A percentile compares a stretch with the other conserved stretches of the same genome.
phyloP scores from a whole-genome alignment of 169 alveolate species.

The Fabrea salina region DNA sequence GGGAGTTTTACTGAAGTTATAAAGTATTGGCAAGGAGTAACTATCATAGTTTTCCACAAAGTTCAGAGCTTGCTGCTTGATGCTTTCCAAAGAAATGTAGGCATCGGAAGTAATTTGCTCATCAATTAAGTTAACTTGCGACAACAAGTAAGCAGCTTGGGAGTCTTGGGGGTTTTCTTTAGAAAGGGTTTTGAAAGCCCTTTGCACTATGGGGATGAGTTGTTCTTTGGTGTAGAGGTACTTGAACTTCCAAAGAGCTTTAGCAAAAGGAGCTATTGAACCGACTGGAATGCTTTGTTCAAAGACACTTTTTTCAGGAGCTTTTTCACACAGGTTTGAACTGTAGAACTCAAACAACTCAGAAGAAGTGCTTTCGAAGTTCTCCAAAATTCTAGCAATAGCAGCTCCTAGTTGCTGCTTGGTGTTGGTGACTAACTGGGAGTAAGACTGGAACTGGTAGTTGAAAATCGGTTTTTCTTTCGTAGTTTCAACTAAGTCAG shows the following conservation, averaged over 20 bases:
- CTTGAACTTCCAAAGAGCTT: neutral
- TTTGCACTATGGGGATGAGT: neutral
- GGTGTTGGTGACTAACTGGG: neutral
- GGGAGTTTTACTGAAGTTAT: neutral
- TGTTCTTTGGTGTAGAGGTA: neutral
- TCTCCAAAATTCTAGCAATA: neutral
- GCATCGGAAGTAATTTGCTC: neutral
- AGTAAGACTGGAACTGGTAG: neutral
- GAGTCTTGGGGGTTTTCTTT: neutral
- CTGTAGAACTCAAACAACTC: neutral
- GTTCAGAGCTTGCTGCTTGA: neutral
- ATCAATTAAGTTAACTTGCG: neutral
- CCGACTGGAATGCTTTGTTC: neutral
- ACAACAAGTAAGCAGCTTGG: neutral
- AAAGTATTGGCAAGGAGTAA: neutral
- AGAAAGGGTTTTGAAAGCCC: neutral
- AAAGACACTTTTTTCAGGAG: neutral
- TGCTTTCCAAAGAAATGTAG: neutral
- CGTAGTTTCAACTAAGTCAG: neutral
- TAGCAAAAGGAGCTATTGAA: neutral
- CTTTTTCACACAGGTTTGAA: neutral
- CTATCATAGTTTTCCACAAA: neutral
- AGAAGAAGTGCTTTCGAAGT: neutral
- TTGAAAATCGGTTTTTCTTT: slow-evolving; percentile 7
- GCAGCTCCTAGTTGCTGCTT: neutral